Conservation (phyloP, 1,139 yeast genomes). For the Geotrichum carabidarum region DNA sequence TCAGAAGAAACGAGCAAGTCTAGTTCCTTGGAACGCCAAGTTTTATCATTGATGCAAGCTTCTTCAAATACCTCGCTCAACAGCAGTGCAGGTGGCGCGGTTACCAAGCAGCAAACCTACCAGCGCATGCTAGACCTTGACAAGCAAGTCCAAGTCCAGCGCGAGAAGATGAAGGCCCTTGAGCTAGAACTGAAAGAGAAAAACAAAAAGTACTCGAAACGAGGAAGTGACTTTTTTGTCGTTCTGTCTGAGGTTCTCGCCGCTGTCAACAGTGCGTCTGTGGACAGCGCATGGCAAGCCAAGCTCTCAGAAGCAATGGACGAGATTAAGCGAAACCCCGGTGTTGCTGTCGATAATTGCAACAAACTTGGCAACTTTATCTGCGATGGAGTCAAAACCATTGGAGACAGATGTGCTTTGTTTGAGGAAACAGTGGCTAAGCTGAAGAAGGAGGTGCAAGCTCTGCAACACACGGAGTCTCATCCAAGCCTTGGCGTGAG, state of each 20-base stretch:
- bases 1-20: conserved; percentile 3
- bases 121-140: conserved; percentile 19
- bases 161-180: conserved; percentile 6
- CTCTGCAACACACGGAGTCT: neutral
- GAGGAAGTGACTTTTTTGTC: conserved; percentile 13
- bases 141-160: conserved; percentile 11
- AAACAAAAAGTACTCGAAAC: conserved; percentile 10
- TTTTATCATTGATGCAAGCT: conserved; percentile 1
- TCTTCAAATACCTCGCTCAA: neutral
- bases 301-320: conserved; percentile 6
- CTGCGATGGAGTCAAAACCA: conserved; percentile 7
- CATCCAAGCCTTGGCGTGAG: neutral
- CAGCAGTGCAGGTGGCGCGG: conserved; percentile 7
- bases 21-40: neutral
- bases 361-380: conserved; percentile 9
- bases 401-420: conserved; percentile 3
- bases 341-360: conserved; percentile 11
- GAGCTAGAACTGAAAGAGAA: conserved; percentile 10
- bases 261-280: conserved; percentile 1
- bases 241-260: conserved; percentile 12
- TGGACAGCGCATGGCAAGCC: conserved; percentile 12
- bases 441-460: neutral
- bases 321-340: conserved; percentile 7
- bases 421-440: neutral
- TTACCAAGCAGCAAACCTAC: conserved; percentile 16